Percentiles rank a stretch among this genome's conserved stretches.
Conservation (phyloP, 2,329 filamentous ascomycete species). For the Penicillium corylophilum region DNA sequence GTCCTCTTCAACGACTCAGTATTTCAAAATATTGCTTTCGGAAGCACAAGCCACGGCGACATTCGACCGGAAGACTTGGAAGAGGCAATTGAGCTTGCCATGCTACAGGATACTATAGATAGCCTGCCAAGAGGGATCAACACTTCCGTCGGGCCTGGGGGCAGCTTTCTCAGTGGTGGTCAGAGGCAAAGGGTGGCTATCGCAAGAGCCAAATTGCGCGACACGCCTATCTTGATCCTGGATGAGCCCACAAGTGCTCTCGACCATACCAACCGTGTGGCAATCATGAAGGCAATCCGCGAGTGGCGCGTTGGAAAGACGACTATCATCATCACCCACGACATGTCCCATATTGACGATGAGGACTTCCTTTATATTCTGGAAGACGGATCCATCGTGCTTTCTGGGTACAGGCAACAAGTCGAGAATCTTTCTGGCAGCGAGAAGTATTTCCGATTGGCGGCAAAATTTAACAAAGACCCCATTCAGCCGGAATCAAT, state of each 20-base stretch:
- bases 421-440: slow-evolving; percentile 45
- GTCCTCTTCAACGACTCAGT: slow-evolving; percentile 80
- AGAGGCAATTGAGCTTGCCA: slow-evolving; percentile 63
- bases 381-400: slow-evolving; percentile 65
- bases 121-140: slow-evolving; percentile 68
- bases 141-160: slow-evolving; percentile 69
- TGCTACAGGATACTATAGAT: slow-evolving; percentile 66
- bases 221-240: slow-evolving; percentile 77
- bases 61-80: slow-evolving; percentile 58
- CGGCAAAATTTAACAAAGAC: neutral
- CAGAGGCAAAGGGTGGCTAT: slow-evolving; percentile 80
- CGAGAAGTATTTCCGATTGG: slow-evolving; percentile 19
- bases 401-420: slow-evolving; percentile 64
- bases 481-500: neutral
- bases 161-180: slow-evolving; percentile 74
- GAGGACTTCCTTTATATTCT: slow-evolving; percentile 80
- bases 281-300: slow-evolving; percentile 73
- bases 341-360: slow-evolving; percentile 70
- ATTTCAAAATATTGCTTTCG: slow-evolving; percentile 74
- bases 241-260: slow-evolving; percentile 88
- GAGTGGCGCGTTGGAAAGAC: slow-evolving; percentile 77
- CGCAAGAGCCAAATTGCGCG: slow-evolving; percentile 71
- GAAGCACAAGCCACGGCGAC: slow-evolving; percentile 51
- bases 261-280: slow-evolving; percentile 66
- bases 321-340: slow-evolving; percentile 91